Conservation (phyloP, 345 rosid genomes). For the Salix exigua region DNA sequence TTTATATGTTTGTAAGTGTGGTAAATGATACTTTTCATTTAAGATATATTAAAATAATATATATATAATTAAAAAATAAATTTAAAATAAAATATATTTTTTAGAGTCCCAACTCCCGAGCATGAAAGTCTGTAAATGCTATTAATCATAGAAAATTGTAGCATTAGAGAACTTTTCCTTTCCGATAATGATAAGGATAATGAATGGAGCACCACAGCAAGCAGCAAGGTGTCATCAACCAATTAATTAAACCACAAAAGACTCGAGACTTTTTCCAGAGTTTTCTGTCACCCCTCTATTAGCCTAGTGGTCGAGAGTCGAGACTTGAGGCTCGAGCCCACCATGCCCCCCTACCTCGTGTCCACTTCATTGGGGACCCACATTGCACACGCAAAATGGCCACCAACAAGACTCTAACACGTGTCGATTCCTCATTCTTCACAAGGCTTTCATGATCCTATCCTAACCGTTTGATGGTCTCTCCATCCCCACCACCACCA, state of each 20-base stretch:
- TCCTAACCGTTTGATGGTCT: conserved; percentile 26
- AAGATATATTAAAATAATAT: too few species aligned
- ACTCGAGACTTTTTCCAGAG: conserved; percentile 13
- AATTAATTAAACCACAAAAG: conserved; percentile 14
- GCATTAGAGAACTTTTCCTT: background rate
- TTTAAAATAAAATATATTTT: too few species aligned
- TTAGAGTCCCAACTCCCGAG: too few species aligned
- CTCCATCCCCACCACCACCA: conserved; percentile 4
- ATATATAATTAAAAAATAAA: too few species aligned
- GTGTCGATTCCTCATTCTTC: conserved; percentile 14
- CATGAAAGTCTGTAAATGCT: too few species aligned
- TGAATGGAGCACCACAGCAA: conserved; percentile 14
- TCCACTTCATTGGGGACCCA: conserved; percentile 18
- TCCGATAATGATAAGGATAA: background rate
- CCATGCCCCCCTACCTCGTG: background rate
- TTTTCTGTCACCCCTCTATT: conserved; percentile 10
- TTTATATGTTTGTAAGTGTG: too few species aligned
- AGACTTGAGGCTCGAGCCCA: conserved; percentile 11
- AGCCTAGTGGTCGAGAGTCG: background rate
- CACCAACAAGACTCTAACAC: conserved; percentile 16
- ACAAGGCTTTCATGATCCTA: conserved; percentile 13
- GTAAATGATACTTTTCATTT: too few species aligned
- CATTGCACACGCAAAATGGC: background rate
- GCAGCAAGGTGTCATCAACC: conserved; percentile 10
- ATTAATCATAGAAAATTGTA: background rate